Evolutionary conservation across 257 asterid genomes (phyloP).

Genomic region (Solanum ahanhuiri): DNA sequence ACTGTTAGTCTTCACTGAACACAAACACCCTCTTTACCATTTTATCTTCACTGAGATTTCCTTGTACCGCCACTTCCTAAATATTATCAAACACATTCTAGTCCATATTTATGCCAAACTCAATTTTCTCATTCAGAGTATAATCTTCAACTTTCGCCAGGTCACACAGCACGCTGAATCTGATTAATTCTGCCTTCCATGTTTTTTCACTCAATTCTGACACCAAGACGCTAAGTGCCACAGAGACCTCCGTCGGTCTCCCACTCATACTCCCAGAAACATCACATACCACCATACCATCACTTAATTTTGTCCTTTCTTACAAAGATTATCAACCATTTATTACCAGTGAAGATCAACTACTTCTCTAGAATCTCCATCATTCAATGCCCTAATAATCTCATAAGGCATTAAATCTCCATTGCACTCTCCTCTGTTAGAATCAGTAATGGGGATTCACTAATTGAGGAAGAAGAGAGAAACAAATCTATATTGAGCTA

Average conservation of each 20-base stretch:
- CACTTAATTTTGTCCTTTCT: neutral
- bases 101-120: constrained; percentile 22
- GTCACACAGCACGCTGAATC: neutral
- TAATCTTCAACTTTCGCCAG: constrained; percentile 11
- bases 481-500: too few relatives aligned
- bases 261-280: too few relatives aligned
- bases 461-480: too few relatives aligned
- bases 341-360: constrained; percentile 2
- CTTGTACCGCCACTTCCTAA: constrained; percentile 3
- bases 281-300: too few relatives aligned
- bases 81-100: constrained; percentile 7
- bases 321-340: constrained; percentile 33
- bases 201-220: constrained; percentile 45
- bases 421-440: too few relatives aligned
- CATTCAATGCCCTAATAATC: too few relatives aligned
- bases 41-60: neutral
- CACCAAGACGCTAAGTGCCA: constrained; percentile 3
- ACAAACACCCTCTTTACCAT: constrained; percentile 5
- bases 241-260: constrained; percentile 13
- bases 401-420: too few relatives aligned
- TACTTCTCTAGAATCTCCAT: too few relatives aligned
- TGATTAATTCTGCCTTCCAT: constrained; percentile 42
- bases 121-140: constrained; percentile 17
- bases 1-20: constrained; percentile 16
- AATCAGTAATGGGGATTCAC: too few relatives aligned